Percentiles rank a stretch among this genome's conserved stretches.
phyloP scores from a whole-genome alignment of 1,284 basidiomycete species.

The Pholiota adiposa region DNA sequence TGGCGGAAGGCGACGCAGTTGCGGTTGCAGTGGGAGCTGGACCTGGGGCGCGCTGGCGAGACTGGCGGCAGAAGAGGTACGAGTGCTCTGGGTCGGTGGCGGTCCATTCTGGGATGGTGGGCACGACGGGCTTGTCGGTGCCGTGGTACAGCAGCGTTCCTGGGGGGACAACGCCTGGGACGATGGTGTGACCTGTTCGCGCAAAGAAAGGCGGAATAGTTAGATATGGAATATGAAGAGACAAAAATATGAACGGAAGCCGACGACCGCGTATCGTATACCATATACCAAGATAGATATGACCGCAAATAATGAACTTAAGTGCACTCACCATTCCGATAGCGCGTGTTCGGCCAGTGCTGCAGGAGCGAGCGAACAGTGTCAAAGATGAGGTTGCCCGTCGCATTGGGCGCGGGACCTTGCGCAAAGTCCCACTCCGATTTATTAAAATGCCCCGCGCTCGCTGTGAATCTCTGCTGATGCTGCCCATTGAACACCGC shows the following conservation, averaged over 20 bases:
- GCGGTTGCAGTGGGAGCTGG: not conserved
- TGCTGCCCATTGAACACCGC: not conserved
- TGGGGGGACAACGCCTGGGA: constrained; percentile 34
- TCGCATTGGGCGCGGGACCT: constrained; percentile 29
- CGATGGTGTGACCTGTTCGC: constrained; percentile 35
- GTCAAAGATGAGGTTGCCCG: constrained; percentile 45
- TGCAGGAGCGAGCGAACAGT: constrained; percentile 45
- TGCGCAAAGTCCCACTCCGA: constrained; percentile 14
- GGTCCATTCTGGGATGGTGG: constrained; percentile 42
- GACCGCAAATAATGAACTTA: too few relatives aligned
- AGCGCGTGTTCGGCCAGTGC: constrained; percentile 55
- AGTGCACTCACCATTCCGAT: constrained; percentile 50
- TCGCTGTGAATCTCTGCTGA: not conserved
- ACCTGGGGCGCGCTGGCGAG: too few relatives aligned
- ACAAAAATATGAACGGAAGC: not conserved
- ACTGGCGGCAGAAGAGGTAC: constrained; percentile 32
- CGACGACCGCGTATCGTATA: not conserved
- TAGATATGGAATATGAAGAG: not conserved
- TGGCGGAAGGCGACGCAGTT: too few relatives aligned
- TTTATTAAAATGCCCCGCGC: not conserved
- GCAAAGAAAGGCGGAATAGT: not conserved
- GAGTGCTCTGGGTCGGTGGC: constrained; percentile 46
- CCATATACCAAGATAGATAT: too few relatives aligned
- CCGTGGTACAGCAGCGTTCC: constrained; percentile 43
- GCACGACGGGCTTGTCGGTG: constrained; percentile 23